Percentiles rank a stretch among this genome's conserved stretches.
phyloP scores from a whole-genome alignment of 768 basidiomycete genomes.

The Collybiopsis confluens region DNA sequence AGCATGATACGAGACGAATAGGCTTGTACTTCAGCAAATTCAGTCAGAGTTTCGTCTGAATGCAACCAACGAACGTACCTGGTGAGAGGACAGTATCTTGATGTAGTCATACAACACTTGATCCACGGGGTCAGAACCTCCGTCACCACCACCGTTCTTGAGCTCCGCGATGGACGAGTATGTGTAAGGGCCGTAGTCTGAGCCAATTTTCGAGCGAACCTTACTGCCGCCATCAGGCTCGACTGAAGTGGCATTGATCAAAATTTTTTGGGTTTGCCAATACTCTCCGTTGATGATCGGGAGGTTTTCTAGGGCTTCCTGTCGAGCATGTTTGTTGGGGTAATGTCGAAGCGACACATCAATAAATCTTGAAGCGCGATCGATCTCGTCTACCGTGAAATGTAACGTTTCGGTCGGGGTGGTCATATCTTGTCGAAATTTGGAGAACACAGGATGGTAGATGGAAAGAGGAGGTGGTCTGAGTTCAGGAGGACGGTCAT shows the following conservation, averaged over 20 bases:
- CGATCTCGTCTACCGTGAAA: not conserved
- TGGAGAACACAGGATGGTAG: conserved; percentile 12
- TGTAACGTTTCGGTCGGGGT: not conserved
- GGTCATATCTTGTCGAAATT: not conserved
- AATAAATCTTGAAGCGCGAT: not conserved
- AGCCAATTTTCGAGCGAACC: too few relatives aligned
- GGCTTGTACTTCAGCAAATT: not conserved
- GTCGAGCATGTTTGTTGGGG: not conserved
- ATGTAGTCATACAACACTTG: not conserved
- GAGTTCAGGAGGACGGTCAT: conserved; percentile 8
- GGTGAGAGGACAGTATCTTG: not conserved
- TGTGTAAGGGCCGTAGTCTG: not conserved
- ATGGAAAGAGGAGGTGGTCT: conserved; percentile 10
- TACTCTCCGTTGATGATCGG: not conserved
- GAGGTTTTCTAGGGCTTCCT: not conserved
- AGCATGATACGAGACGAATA: not conserved
- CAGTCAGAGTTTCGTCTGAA: not conserved
- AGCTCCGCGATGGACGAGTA: not conserved
- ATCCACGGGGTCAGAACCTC: not conserved
- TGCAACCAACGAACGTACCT: not conserved
- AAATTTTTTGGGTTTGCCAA: not conserved
- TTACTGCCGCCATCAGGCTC: not conserved
- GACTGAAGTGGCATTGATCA: not conserved
- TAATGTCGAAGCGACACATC: not conserved
- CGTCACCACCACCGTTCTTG: not conserved